Conservation (phyloP, 495 filamentous ascomycete genomes). For the Daldinia grandis region DNA sequence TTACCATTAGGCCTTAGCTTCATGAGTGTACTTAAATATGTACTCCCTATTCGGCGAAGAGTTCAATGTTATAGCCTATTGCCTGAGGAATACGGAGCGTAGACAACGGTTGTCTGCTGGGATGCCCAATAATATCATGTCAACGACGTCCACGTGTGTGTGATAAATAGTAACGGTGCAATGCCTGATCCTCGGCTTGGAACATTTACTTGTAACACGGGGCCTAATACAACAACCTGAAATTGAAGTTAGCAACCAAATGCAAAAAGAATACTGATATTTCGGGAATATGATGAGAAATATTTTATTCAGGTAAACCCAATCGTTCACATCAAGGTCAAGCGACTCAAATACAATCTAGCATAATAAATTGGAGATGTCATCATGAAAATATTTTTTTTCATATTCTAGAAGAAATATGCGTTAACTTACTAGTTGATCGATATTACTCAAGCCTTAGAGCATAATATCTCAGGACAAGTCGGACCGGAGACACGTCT, state of each 20-base stretch:
- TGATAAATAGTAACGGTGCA: background rate
- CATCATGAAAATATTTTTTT: slow-evolving; percentile 38
- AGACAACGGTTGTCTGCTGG: background rate
- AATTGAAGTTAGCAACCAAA: slow-evolving; percentile 18
- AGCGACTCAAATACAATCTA: slow-evolving; percentile 53
- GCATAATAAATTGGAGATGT: slow-evolving; percentile 46
- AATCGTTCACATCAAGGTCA: slow-evolving; percentile 47
- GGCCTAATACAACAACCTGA: slow-evolving; percentile 11
- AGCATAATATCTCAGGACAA: background rate
- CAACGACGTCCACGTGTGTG: background rate
- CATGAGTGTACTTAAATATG: background rate
- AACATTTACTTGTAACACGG: background rate
- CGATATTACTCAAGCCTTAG: background rate
- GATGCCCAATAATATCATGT: background rate
- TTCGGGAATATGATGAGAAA: background rate
- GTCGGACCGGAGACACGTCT: background rate
- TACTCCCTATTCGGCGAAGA: background rate
- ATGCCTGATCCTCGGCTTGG: background rate
- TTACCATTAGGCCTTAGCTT: background rate
- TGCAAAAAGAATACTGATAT: background rate
- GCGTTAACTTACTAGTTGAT: slow-evolving; percentile 14
- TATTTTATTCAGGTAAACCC: slow-evolving; percentile 41
- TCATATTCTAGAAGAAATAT: background rate
- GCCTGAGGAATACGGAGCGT: background rate
- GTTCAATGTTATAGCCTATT: background rate